Conservation (phyloP, 139 green algal species). For the Yamagishiella unicocca region DNA sequence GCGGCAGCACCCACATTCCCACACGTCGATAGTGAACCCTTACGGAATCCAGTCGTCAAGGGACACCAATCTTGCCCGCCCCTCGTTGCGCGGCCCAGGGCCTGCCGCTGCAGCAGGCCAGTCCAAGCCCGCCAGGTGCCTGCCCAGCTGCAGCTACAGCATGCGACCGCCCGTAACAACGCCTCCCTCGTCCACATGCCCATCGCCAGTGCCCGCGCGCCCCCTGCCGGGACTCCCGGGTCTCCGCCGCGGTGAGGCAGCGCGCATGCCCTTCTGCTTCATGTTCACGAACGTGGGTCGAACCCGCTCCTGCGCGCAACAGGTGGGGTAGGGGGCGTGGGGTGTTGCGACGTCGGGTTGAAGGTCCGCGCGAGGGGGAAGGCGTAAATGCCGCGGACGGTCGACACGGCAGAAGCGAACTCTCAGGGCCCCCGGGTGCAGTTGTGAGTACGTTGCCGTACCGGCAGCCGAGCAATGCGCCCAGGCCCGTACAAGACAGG, state of each 20-base stretch:
- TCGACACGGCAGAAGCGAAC: neutral
- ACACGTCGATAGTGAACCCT: no score
- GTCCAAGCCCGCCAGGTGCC: no score
- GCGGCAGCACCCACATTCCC: no score
- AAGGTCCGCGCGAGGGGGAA: neutral
- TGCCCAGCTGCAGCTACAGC: no score
- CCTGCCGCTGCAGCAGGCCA: no score
- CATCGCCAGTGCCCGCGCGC: no score
- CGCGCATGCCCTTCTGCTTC: neutral
- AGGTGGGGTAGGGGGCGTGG: neutral
- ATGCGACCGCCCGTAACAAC: no score
- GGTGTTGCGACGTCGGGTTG: neutral
- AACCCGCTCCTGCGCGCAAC: slow-evolving; percentile 17
- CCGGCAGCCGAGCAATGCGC: neutral
- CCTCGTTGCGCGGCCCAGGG: no score
- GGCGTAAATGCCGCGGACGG: neutral
- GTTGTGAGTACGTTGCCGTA: neutral
- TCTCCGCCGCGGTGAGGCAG: neutral
- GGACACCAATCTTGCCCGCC: no score
- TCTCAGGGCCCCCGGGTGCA: neutral
- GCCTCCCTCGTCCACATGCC: no score
- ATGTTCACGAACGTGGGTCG: slow-evolving; percentile 35
- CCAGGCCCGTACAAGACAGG: neutral
- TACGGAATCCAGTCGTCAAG: no score
- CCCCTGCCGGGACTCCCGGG: neutral